Conservation (phyloP, 257 asterid genomes). For the Mitragyna speciosa region DNA sequence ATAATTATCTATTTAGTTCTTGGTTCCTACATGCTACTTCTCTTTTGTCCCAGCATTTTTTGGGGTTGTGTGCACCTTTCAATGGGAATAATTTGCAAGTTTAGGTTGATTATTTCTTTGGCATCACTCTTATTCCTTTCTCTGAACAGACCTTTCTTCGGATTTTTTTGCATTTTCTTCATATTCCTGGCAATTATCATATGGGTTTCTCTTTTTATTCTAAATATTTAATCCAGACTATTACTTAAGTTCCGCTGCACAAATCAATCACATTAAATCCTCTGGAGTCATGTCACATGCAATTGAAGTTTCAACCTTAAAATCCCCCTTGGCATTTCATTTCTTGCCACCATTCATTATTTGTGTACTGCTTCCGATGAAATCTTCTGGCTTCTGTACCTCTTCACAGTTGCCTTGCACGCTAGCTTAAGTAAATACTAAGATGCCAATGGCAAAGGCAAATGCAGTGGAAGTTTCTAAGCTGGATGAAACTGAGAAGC, state of each 20-base stretch:
- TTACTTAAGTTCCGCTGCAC: constrained; percentile 4
- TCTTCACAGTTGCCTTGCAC: constrained; percentile 65
- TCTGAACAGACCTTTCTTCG: constrained; percentile 11
- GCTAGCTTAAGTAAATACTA: constrained; percentile 51
- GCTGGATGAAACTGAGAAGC: constrained; percentile 59
- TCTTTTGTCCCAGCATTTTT: background rate
- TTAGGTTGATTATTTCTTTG: constrained; percentile 9
- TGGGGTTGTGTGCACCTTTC: constrained; percentile 10
- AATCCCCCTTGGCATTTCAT: constrained; percentile 66
- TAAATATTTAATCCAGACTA: background rate
- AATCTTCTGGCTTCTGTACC: constrained; percentile 66
- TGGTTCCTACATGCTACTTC: constrained; percentile 14
- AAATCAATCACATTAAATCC: background rate
- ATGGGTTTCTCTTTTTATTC: constrained; percentile 14
- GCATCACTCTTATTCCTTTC: constrained; percentile 11
- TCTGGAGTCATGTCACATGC: constrained; percentile 25
- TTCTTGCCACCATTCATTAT: constrained; percentile 62
- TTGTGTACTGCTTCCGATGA: constrained; percentile 71
- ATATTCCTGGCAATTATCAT: constrained; percentile 8
- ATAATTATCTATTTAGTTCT: constrained; percentile 5
- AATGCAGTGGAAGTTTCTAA: constrained; percentile 47
- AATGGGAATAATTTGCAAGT: background rate
- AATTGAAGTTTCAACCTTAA: constrained; percentile 49
- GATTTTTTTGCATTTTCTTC: constrained; percentile 9
- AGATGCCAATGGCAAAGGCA: constrained; percentile 72